Evolutionary conservation across 2,329 filamentous ascomycete species (phyloP).

Genomic region (Hawksworthiomyces lignivorus): DNA sequence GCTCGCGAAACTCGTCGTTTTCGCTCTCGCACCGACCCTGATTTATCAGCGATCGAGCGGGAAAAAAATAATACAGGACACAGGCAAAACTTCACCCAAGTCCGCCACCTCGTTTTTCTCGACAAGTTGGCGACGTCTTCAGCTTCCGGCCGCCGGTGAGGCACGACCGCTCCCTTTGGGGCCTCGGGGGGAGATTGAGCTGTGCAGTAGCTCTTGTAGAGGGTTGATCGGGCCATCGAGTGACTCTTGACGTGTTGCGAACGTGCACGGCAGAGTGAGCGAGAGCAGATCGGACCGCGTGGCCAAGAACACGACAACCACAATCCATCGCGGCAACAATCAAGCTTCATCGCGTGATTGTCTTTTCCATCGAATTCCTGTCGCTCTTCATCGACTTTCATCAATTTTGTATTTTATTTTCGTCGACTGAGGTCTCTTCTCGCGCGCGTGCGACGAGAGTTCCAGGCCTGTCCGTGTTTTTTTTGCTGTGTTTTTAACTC

Average conservation of each 20-base stretch:
- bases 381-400: too few relatives aligned
- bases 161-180: constrained; percentile 25
- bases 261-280: too few relatives aligned
- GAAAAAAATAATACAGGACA: neutral
- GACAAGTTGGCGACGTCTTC: constrained; percentile 39
- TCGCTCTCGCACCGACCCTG: too few relatives aligned
- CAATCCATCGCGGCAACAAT: too few relatives aligned
- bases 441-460: too few relatives aligned
- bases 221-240: too few relatives aligned
- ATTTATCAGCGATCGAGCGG: neutral
- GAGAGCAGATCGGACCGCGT: too few relatives aligned
- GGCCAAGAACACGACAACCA: too few relatives aligned
- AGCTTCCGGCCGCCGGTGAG: constrained; percentile 20
- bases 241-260: too few relatives aligned
- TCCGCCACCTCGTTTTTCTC: constrained; percentile 19
- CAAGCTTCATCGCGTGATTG: too few relatives aligned
- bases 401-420: neutral
- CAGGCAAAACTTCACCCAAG: neutral
- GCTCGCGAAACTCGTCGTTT: neutral
- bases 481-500: neutral
- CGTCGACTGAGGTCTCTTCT: constrained; percentile 1
- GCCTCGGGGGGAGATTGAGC: constrained; percentile 28
- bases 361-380: too few relatives aligned
- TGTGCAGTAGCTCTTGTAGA: too few relatives aligned
- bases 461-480: neutral